phyloP scores from a whole-genome alignment of 352 stramenopile genomes.

The Lagenidium giganteum region DNA sequence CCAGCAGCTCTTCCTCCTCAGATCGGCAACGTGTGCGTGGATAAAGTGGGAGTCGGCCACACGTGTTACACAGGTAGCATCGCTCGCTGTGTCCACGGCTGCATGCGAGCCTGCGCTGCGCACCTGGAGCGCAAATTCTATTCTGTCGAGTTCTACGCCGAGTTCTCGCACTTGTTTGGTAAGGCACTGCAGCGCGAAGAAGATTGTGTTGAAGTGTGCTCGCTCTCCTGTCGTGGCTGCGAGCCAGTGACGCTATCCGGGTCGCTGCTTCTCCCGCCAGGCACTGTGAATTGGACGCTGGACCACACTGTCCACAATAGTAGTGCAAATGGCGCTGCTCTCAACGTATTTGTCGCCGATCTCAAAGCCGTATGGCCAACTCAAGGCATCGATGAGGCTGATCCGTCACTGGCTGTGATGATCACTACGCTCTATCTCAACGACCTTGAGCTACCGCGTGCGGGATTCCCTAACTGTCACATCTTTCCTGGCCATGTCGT shows the following conservation, averaged over 20 bases:
- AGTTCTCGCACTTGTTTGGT: constrained; percentile 67
- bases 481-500: too few species aligned
- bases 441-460: constrained; percentile 33
- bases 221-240: constrained; percentile 55
- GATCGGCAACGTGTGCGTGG: constrained; percentile 47
- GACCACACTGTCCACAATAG: constrained; percentile 27
- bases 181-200: constrained; percentile 65
- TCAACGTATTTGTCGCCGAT: constrained; percentile 43
- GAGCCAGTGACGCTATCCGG: constrained; percentile 55
- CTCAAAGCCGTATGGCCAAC: constrained; percentile 37
- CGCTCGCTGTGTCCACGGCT: constrained; percentile 51
- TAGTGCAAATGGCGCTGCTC: constrained; percentile 1
- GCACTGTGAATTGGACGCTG: constrained; percentile 33
- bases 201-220: constrained; percentile 63
- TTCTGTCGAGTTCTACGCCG: constrained; percentile 26
- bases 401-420: constrained; percentile 21
- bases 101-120: constrained; percentile 37
- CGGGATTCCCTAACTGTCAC: constrained; percentile 51
- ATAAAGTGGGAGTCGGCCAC: constrained; percentile 50
- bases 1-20: constrained; percentile 10
- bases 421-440: constrained; percentile 55
- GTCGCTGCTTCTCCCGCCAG: constrained; percentile 23
- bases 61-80: constrained; percentile 50
- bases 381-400: not conserved
- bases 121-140: constrained; percentile 44